Evolutionary conservation across 2,329 filamentous ascomycete genomes (phyloP), one percentile per base, ranked within the genome.

Genomic region (Aspergillus spinulosporus): DNA sequence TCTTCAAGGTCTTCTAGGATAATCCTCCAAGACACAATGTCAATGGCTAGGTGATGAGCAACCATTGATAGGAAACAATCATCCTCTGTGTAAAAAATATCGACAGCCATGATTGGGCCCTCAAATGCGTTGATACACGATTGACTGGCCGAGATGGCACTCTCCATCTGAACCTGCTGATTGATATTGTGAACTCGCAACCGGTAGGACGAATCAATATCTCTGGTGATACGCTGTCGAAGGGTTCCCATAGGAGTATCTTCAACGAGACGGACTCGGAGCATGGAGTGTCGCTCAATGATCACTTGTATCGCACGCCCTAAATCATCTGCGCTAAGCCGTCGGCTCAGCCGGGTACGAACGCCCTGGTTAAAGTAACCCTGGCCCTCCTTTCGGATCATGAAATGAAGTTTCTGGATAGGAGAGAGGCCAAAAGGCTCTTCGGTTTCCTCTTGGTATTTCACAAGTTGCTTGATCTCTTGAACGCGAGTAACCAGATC

Each of bases 341-440:
- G 51, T 37, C 58, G 60, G 48, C 66, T 70, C 11, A 74, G 39
- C 6, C 68, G 67, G 2, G 71, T 68, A 4, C 72, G 61, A 14
- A 75, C 68, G 6, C 72, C 72, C 53, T 75, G 73, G 39, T 75
- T 75, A 53, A 75, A 75, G 46, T 74, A 69, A 0, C 70, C 72
- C 47, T 72, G 62, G 0, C 67, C 65, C 42, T 73, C 69, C 28
- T 67, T 62, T 3, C 71, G 68, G 4, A 68, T 62, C 28, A 66
- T 68, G 15, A 72, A 74, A 59, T 74, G 72, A 6, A 75, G 65
- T n/a, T 66, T 63, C 52, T 75, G 73, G 26, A 75, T 74, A 4
- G 73, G 73, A 0, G 73, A 74, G 1, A 75, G 60, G 4, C 61
- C 63, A 39, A 75, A 75, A 12, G 65, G 62, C 48, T 66, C 56